Percentiles rank a stretch among this genome's conserved stretches.
phyloP scores from a whole-genome alignment of 2,329 filamentous ascomycete genomes.

The Cercospora citrullina region DNA sequence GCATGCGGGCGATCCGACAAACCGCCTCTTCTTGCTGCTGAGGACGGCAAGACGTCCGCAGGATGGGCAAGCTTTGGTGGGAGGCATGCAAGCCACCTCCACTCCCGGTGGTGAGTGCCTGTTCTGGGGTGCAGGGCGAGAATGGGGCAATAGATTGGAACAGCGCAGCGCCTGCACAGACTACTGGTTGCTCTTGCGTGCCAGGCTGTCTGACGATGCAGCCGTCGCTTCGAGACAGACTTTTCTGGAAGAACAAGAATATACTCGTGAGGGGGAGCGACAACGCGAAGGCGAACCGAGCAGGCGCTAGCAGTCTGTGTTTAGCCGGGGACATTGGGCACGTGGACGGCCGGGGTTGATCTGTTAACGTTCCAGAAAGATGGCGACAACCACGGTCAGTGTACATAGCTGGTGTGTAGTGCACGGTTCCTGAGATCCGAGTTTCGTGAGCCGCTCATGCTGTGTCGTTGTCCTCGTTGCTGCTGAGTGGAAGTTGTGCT shows the following conservation, averaged over 20 bases:
- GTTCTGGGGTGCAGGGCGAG: constrained; percentile 1
- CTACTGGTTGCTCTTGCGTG: not conserved
- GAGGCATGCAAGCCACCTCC: constrained; percentile 7
- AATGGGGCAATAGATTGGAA: constrained; percentile 6
- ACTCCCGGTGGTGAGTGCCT: constrained; percentile 2
- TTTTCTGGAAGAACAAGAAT: constrained; percentile 21
- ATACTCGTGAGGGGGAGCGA: constrained; percentile 2
- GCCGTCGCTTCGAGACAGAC: constrained; percentile 13
- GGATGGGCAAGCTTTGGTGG: constrained; percentile 6
- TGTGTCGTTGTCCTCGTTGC: not conserved
- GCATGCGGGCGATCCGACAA: constrained; percentile 1
- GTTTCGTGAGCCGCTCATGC: not conserved
- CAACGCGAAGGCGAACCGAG: not conserved
- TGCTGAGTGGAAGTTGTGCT: not conserved
- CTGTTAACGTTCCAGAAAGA: constrained; percentile 16
- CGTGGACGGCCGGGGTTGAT: constrained; percentile 3
- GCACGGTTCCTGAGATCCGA: not conserved
- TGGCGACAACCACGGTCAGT: constrained; percentile 6
- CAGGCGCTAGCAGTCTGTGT: constrained; percentile 6
- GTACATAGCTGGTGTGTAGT: not conserved
- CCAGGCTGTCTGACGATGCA: constrained; percentile 11
- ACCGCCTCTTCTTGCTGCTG: not conserved
- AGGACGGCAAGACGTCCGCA: constrained; percentile 13
- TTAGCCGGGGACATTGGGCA: constrained; percentile 8
- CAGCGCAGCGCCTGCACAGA: constrained; percentile 5